phyloP scores from a whole-genome alignment of 2,329 filamentous ascomycete genomes.

The Metarhizium album region DNA sequence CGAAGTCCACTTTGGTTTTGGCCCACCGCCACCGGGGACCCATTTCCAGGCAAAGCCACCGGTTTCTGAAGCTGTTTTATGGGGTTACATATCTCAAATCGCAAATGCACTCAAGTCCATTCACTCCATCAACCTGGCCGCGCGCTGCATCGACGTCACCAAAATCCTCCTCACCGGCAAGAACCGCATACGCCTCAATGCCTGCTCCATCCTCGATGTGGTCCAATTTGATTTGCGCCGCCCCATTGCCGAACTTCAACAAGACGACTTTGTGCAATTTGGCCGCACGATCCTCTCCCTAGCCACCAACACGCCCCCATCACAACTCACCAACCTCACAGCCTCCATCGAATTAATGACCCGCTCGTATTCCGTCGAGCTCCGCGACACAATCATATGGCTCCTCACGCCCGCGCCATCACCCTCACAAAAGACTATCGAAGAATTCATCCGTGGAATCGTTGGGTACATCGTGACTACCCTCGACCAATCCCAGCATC shows the following conservation, averaged over 20 bases:
- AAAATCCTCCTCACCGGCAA: conserved; percentile 88
- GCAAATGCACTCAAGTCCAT: conserved; percentile 80
- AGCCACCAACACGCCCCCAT: conserved; percentile 53
- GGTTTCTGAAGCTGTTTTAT: conserved; percentile 65
- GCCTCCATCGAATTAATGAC: conserved; percentile 67
- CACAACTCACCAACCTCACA: conserved; percentile 48
- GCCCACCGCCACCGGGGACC: conserved; percentile 27
- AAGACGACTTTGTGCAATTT: conserved; percentile 77
- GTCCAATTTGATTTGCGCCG: conserved; percentile 66
- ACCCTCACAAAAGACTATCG: conserved; percentile 55
- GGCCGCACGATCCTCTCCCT: conserved; percentile 77
- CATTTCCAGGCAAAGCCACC: conserved; percentile 34
- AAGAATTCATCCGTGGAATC: conserved; percentile 69
- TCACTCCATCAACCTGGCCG: conserved; percentile 70
- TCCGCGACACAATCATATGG: conserved; percentile 74
- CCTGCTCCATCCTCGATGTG: conserved; percentile 83
- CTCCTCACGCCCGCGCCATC: conserved; percentile 57
- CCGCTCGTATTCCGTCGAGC: conserved; percentile 64
- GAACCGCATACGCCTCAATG: conserved; percentile 78
- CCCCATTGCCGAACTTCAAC: conserved; percentile 65
- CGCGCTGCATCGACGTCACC: conserved; percentile 72
- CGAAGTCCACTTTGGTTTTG: conserved; percentile 59
- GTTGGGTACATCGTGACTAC: conserved; percentile 63
- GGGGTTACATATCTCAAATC: conserved; percentile 89
- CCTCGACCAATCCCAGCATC: conserved; percentile 70